Evolutionary conservation across 495 filamentous ascomycete species (phyloP).

Genomic region (Daldinia decipiens): DNA sequence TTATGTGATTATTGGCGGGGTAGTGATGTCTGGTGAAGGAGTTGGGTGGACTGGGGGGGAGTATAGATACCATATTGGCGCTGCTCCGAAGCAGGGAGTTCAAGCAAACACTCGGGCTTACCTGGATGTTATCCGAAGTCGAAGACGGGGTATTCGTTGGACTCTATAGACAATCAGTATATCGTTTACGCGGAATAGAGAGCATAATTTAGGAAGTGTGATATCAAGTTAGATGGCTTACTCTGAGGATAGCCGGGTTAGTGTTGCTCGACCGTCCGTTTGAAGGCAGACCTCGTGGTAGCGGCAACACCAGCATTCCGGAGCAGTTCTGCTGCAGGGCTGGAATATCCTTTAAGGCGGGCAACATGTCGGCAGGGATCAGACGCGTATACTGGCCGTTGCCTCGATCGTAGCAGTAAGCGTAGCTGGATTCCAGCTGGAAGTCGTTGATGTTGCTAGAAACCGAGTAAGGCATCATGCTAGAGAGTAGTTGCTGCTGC

Average conservation of each 20-base stretch:
- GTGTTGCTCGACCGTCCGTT: constrained; percentile 52
- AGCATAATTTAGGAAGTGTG: background rate
- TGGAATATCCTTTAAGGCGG: constrained; percentile 52
- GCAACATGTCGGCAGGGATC: constrained; percentile 72
- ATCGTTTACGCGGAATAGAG: background rate
- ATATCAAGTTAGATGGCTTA: constrained; percentile 25
- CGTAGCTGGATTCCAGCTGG: constrained; percentile 42
- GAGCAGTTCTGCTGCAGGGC: constrained; percentile 42
- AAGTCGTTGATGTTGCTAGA: constrained; percentile 15
- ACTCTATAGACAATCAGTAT: constrained; percentile 17
- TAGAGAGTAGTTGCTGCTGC: constrained; percentile 11
- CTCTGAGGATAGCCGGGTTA: constrained; percentile 42
- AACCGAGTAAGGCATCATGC: constrained; percentile 15
- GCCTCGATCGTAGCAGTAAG: constrained; percentile 67
- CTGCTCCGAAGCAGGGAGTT: background rate
- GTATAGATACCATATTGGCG: constrained; percentile 6
- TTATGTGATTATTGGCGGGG: background rate
- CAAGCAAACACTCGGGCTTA: constrained; percentile 36
- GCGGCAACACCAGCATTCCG: constrained; percentile 56
- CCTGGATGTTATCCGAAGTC: constrained; percentile 51
- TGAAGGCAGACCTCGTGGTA: constrained; percentile 50
- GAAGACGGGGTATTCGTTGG: constrained; percentile 29
- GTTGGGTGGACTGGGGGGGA: background rate
- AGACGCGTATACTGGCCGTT: constrained; percentile 69
- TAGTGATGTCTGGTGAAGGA: background rate